A percentile compares a stretch with the other conserved stretches of the same genome.
Evolutionary conservation across 257 asterid species (phyloP).

Genomic region (Penstemon newberryi): DNA sequence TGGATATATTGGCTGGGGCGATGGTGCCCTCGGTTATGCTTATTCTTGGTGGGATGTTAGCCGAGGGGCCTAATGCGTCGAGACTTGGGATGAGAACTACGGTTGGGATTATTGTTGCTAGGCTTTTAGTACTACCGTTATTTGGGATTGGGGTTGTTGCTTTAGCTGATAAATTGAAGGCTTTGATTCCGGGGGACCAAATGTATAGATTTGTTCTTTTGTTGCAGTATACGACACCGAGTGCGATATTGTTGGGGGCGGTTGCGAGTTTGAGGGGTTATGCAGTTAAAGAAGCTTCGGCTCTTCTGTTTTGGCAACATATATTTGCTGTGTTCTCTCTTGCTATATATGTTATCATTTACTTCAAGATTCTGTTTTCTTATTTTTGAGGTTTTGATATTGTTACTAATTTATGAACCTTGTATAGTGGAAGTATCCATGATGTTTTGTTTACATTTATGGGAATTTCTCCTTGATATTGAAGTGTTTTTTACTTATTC

Average conservation of each 20-base stretch:
- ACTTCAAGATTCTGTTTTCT: constrained; percentile 59
- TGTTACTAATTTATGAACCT: background rate
- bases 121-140: constrained; percentile 72
- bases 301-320: constrained; percentile 93
- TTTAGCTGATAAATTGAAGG: constrained; percentile 54
- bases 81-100: constrained; percentile 73
- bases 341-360: constrained; percentile 58
- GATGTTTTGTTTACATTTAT: too few relatives aligned
- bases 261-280: constrained; percentile 88
- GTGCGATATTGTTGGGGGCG: constrained; percentile 90
- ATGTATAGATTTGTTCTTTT: constrained; percentile 84
- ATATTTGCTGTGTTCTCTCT: constrained; percentile 66
- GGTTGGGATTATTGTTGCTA: constrained; percentile 61
- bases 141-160: constrained; percentile 63
- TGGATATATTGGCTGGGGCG: constrained; percentile 78
- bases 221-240: constrained; percentile 84
- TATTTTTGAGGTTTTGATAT: constrained; percentile 37
- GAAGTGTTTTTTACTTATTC: too few relatives aligned
- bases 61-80: constrained; percentile 88
- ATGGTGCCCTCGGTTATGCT: constrained; percentile 96
- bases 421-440: background rate
- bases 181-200: constrained; percentile 59
- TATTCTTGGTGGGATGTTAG: constrained; percentile 91
- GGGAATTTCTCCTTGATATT: too few relatives aligned
- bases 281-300: constrained; percentile 87